Evolutionary conservation across 495 filamentous ascomycete genomes (phyloP).

Genomic region (Lasiosphaeria miniovina): DNA sequence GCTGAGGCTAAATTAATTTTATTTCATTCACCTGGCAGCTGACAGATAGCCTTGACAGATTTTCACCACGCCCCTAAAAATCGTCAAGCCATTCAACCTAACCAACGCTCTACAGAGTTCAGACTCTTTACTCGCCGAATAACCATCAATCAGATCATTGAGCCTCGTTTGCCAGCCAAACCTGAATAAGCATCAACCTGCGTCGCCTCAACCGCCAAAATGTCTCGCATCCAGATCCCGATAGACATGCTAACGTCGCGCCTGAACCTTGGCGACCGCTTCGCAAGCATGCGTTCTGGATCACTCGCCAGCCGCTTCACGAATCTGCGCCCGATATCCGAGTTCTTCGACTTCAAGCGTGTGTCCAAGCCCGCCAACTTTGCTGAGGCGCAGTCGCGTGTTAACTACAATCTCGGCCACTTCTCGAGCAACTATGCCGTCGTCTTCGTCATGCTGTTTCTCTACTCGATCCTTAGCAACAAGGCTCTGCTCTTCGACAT

Average conservation of each 20-base stretch:
- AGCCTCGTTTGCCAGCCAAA: background rate
- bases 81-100: background rate
- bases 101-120: background rate
- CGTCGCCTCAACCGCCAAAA: slow-evolving; percentile 33
- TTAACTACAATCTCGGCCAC: slow-evolving; percentile 95
- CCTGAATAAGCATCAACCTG: slow-evolving; percentile 16
- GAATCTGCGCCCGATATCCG: slow-evolving; percentile 85
- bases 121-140: background rate
- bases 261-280: slow-evolving; percentile 69
- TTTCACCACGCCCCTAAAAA: slow-evolving; percentile 5
- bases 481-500: slow-evolving; percentile 83
- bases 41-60: slow-evolving; percentile 31
- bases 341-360: slow-evolving; percentile 95
- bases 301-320: slow-evolving; percentile 79
- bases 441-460: slow-evolving; percentile 88
- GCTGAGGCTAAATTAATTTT: slow-evolving; percentile 6
- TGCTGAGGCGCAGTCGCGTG: slow-evolving; percentile 82
- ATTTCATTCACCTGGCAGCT: slow-evolving; percentile 25
- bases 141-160: slow-evolving; percentile 1
- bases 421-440: slow-evolving; percentile 98
- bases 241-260: slow-evolving; percentile 88
- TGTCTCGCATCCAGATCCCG: slow-evolving; percentile 89
- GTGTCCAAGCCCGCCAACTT: slow-evolving; percentile 92
- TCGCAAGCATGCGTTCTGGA: slow-evolving; percentile 73
- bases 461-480: slow-evolving; percentile 93